Percentiles rank a stretch among this genome's conserved stretches.
These are phyloP conservation scores for Syzygium oleosum DNA, from an alignment of 345 rosid genomes.

Conservation along the genomic window DNA sequence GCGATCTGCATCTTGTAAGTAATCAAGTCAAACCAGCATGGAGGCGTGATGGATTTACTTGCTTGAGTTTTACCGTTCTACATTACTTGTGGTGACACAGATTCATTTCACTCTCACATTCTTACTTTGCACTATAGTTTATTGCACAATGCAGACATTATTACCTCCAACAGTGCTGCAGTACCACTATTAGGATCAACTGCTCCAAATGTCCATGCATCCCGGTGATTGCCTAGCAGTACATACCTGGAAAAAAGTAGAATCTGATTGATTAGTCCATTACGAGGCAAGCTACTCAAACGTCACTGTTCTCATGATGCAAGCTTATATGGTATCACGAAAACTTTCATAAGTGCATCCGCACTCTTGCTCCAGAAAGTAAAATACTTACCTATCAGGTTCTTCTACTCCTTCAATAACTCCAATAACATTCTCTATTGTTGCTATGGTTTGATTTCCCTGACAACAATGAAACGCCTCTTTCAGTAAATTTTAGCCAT, in stretches of 20 bases:
- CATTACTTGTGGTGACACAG: not conserved
- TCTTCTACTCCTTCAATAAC: slow-evolving; percentile 69
- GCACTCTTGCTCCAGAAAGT: not conserved
- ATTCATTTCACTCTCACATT: not conserved
- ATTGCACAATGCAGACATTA: not conserved
- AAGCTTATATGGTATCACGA: not conserved
- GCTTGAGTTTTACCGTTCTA: not conserved
- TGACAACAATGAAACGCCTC: slow-evolving; percentile 7
- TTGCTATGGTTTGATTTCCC: slow-evolving; percentile 50
- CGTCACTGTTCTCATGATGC: not conserved
- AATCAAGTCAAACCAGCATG: not conserved
- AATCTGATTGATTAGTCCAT: not conserved
- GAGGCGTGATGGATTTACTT: not conserved
- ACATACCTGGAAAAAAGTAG: slow-evolving; percentile 37
- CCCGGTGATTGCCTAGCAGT: slow-evolving; percentile 78
- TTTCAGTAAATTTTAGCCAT: not conserved
- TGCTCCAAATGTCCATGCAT: slow-evolving; percentile 93
- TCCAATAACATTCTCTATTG: slow-evolving; percentile 76
- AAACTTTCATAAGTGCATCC: not conserved
- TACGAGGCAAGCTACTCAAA: not conserved
- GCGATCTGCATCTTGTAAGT: slow-evolving; percentile 34
- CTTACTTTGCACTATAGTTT: not conserved
- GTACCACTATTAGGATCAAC: slow-evolving; percentile 91
- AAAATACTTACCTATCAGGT: slow-evolving; percentile 60
- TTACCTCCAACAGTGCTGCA: slow-evolving; percentile 71